Base-by-base conservation (phyloP, 2,329 filamentous ascomycete genomes). In the Ascochyta pisi region DNA sequence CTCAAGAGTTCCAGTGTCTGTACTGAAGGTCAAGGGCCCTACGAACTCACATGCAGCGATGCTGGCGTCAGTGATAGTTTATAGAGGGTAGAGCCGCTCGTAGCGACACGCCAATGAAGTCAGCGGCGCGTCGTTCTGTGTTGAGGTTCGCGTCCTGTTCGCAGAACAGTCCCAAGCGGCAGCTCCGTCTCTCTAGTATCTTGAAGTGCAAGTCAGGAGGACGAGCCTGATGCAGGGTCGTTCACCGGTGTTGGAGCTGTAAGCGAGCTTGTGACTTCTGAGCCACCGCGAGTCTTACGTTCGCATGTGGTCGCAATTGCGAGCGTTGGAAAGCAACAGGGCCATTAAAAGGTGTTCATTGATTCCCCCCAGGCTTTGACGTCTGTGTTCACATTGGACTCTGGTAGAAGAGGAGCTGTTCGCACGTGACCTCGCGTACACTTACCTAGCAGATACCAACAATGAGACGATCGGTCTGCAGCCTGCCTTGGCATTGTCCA, bases 401-500 rank as follows among this genome's bases (percentile, higher is more conserved):
- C 4, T 5, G 3, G 29, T 13, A 31, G 10, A 9, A 31, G 8
- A 12, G 16, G 7, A 19, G 34, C n/a, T 22, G 6, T 22, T 37
- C n/a, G n/a, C 34, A 37, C 34, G n/a, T 37, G 34, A 37, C n/a
- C 34, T 37, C 34, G 34, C 34, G 10, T 7, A 37, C 9, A 22
- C 12, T 19, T 37, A 16, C 34, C 34, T 37, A 37, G n/a, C 34
- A 19, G 3, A 37, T 37, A 22, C 29, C 29, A 10, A 24, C 5
- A 23, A 37, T 16, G 38, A 37, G 13, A 40, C 15, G 13, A 9
- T 22, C 16, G 19, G 7, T 23, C 19, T 23, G 16, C 19, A 22
- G 29, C 29, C 12, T 31, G 8, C 33, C 38, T 41, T 42, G 43
- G 50, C 50, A 47, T 47, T 42, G 23, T 24, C 50, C 43, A 42